A percentile compares a stretch with the other conserved stretches of the same genome.
phyloP scores from a whole-genome alignment of 495 filamentous ascomycete species.

The Talaromyces nanjingensis region DNA sequence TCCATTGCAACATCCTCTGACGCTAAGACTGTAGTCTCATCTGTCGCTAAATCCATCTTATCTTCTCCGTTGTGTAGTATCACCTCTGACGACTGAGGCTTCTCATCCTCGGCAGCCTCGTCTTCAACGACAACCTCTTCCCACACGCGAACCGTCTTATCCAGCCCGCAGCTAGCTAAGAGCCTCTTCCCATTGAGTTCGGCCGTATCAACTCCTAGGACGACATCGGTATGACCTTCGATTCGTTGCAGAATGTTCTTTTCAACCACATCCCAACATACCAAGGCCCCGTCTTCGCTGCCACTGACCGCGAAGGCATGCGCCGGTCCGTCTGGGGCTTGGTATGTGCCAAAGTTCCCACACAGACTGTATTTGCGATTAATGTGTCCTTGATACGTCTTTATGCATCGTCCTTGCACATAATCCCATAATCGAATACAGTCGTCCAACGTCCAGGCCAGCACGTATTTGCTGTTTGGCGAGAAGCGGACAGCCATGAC shows the following conservation, averaged over 20 bases:
- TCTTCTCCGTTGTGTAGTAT: slow-evolving; percentile 3
- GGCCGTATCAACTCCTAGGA: slow-evolving; percentile 72
- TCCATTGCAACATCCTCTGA: neutral
- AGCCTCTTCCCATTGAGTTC: slow-evolving; percentile 27
- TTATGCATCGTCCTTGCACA: slow-evolving; percentile 76
- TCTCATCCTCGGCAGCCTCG: slow-evolving; percentile 12
- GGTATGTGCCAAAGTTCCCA: slow-evolving; percentile 70
- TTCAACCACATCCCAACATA: slow-evolving; percentile 82
- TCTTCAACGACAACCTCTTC: slow-evolving; percentile 27
- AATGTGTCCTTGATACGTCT: slow-evolving; percentile 92
- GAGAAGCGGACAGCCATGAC: slow-evolving; percentile 87
- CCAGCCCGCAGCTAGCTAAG: slow-evolving; percentile 58
- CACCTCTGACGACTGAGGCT: neutral
- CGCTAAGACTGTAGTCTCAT: neutral
- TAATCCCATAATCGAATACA: slow-evolving; percentile 94
- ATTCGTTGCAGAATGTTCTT: slow-evolving; percentile 73
- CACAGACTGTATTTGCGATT: slow-evolving; percentile 78
- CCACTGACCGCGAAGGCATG: slow-evolving; percentile 68
- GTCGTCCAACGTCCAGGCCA: slow-evolving; percentile 86
- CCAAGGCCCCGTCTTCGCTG: slow-evolving; percentile 77
- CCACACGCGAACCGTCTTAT: slow-evolving; percentile 60
- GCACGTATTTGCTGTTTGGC: slow-evolving; percentile 85
- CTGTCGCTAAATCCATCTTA: slow-evolving; percentile 2
- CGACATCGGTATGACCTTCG: slow-evolving; percentile 69
- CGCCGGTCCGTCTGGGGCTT: slow-evolving; percentile 30